Percentiles rank a stretch among this genome's conserved stretches.
phyloP scores from a whole-genome alignment of 2,329 filamentous ascomycete genomes.

The Xylaria sp. region DNA sequence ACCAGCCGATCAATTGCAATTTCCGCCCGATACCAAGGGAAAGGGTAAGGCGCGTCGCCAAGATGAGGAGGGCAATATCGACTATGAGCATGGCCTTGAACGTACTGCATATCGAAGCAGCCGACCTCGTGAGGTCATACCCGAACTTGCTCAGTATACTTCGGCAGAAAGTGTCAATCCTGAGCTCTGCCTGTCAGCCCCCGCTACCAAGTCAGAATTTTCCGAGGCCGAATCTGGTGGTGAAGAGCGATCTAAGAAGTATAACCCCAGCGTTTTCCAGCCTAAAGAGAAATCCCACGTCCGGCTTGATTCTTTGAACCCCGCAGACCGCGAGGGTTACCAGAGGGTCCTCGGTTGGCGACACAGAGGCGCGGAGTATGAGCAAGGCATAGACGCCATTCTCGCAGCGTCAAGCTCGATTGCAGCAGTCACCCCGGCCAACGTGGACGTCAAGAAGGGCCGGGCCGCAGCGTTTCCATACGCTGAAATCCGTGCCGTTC shows the following conservation, averaged over 20 bases:
- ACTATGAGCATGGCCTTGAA: conserved; percentile 15
- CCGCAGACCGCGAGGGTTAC: conserved; percentile 15
- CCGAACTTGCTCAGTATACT: conserved; percentile 15
- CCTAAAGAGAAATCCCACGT: conserved; percentile 14
- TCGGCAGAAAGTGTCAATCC: conserved; percentile 21
- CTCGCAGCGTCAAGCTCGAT: conserved; percentile 9
- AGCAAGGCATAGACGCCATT: background rate
- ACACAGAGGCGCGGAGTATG: background rate
- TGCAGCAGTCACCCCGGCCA: conserved; percentile 7
- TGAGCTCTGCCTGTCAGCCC: conserved; percentile 29
- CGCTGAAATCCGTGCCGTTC: conserved; percentile 22
- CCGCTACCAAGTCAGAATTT: conserved; percentile 27
- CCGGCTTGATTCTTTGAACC: conserved; percentile 19
- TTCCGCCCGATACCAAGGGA: conserved; percentile 8
- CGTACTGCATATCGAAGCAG: conserved; percentile 16
- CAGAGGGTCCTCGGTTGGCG: conserved; percentile 17
- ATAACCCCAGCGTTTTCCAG: conserved; percentile 12
- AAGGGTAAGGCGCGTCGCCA: conserved; percentile 10
- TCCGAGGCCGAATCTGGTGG: conserved; percentile 10
- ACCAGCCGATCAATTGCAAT: conserved; percentile 18
- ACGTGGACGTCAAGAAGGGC: background rate
- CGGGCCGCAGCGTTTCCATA: conserved; percentile 22
- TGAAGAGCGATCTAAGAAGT: conserved; percentile 14
- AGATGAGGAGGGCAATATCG: conserved; percentile 18
- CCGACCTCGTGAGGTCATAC: conserved; percentile 11